phyloP scores from a whole-genome alignment of 2,329 filamentous ascomycete species.

The Onygenales sp. region DNA sequence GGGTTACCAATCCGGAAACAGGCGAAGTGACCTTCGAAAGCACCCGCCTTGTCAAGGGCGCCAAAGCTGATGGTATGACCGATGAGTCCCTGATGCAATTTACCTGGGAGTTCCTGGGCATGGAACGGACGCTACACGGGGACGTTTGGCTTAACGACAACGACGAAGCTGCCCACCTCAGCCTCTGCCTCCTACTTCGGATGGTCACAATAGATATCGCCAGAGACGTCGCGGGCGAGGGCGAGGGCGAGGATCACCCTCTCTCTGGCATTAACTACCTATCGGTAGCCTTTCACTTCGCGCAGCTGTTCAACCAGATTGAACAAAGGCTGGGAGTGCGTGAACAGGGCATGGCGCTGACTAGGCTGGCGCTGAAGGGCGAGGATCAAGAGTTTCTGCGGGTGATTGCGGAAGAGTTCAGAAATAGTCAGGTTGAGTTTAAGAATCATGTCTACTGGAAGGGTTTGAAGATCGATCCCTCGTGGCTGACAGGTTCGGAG shows the following conservation, averaged over 20 bases:
- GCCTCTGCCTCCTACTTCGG: neutral
- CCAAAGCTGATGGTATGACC: constrained; percentile 11
- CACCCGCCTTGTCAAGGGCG: constrained; percentile 19
- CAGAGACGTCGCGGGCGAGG: neutral
- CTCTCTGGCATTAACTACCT: constrained; percentile 29
- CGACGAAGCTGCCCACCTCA: constrained; percentile 2
- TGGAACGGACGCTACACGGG: neutral
- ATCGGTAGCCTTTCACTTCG: constrained; percentile 15
- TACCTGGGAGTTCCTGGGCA: constrained; percentile 1
- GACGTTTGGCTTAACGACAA: neutral
- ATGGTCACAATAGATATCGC: neutral
- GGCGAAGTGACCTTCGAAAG: constrained; percentile 19
- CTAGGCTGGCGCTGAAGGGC: neutral
- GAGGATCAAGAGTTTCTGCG: neutral
- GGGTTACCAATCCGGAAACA: constrained; percentile 18
- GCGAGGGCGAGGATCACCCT: constrained; percentile 12
- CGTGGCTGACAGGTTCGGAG: no score
- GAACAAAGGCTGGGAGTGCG: constrained; percentile 18
- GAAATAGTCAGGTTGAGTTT: neutral
- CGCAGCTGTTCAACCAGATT: constrained; percentile 18
- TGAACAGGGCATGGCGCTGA: neutral
- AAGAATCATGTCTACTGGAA: no score
- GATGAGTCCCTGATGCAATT: constrained; percentile 11
- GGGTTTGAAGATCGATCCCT: no score
- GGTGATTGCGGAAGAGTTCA: neutral